A percentile compares a stretch with the other conserved stretches of the same genome.
Evolutionary conservation across 139 green algal species (phyloP).

Genomic region (Pleodorina starrii): DNA sequence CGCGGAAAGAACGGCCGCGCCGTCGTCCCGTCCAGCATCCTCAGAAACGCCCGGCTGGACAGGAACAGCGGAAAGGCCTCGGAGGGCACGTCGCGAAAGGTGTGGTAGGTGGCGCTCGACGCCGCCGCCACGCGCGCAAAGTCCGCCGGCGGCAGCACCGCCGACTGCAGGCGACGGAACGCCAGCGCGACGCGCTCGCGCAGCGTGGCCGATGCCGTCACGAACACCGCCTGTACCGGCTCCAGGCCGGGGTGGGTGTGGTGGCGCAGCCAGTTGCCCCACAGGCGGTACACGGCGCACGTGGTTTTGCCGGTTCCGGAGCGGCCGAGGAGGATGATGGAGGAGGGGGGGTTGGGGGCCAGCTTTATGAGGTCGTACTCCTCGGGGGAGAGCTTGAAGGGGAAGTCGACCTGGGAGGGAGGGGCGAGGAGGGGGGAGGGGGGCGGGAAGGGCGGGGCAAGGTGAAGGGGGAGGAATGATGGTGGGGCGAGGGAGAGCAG

Average conservation of each 20-base stretch:
- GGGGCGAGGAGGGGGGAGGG: background rate
- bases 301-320: constrained; percentile 88
- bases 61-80: constrained; percentile 88
- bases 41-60: constrained; percentile 68
- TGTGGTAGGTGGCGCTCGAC: constrained; percentile 53
- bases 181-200: constrained; percentile 73
- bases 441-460: background rate
- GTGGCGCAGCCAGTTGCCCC: constrained; percentile 67
- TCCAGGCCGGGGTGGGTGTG: constrained; percentile 33
- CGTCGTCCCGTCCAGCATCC: constrained; percentile 76
- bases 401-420: constrained; percentile 46
- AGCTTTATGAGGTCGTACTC: constrained; percentile 79
- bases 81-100: constrained; percentile 65
- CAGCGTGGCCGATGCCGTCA: constrained; percentile 82
- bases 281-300: constrained; percentile 77
- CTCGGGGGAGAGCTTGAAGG: constrained; percentile 57
- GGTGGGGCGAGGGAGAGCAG: too few species aligned
- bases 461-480: too few species aligned
- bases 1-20: constrained; percentile 80
- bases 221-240: constrained; percentile 69
- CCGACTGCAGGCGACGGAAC: constrained; percentile 77
- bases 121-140: constrained; percentile 44
- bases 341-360: constrained; percentile 55
- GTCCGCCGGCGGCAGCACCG: constrained; percentile 56
- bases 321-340: constrained; percentile 82